These are phyloP conservation scores for Podospora didyma DNA, from an alignment of 495 filamentous ascomycete species.

Conservation along the genomic window DNA sequence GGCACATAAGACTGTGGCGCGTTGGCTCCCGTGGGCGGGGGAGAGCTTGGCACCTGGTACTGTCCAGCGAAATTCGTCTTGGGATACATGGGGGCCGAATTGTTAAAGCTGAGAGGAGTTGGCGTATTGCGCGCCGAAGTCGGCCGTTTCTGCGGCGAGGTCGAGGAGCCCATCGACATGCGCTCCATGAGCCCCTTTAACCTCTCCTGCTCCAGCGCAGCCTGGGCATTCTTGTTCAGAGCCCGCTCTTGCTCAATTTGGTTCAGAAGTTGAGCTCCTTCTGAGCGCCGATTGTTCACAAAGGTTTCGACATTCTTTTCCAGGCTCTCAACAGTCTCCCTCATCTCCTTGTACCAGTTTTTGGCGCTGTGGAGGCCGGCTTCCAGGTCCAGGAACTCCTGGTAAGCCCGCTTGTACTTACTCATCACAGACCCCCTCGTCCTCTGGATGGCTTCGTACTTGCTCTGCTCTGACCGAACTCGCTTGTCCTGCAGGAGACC, in stretches of 20 bases:
- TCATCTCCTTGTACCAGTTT: conserved; percentile 93
- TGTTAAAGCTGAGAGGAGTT: conserved; percentile 36
- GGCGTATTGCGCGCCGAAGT: conserved; percentile 44
- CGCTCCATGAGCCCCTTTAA: conserved; percentile 90
- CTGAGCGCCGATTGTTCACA: conserved; percentile 87
- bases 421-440: conserved; percentile 76
- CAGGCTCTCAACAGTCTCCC: conserved; percentile 89
- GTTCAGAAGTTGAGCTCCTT: conserved; percentile 82
- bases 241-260: conserved; percentile 81
- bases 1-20: conserved; percentile 33
- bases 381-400: conserved; percentile 87
- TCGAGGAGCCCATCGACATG: conserved; percentile 70
- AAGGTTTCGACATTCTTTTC: conserved; percentile 96
- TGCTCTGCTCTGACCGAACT: conserved; percentile 87
- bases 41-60: conserved; percentile 48
- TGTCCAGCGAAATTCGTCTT: conserved; percentile 44
- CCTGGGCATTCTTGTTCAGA: conserved; percentile 64
- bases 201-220: conserved; percentile 80
- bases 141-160: conserved; percentile 43
- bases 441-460: conserved; percentile 83
- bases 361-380: conserved; percentile 81
- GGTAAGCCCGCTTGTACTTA: conserved; percentile 87
- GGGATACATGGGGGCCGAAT: conserved; percentile 39
- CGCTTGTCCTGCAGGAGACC: conserved; percentile 90
- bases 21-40: conserved; percentile 44